Conservation (phyloP, 2,329 filamentous ascomycete species). For the Cladosporium sp. region DNA sequence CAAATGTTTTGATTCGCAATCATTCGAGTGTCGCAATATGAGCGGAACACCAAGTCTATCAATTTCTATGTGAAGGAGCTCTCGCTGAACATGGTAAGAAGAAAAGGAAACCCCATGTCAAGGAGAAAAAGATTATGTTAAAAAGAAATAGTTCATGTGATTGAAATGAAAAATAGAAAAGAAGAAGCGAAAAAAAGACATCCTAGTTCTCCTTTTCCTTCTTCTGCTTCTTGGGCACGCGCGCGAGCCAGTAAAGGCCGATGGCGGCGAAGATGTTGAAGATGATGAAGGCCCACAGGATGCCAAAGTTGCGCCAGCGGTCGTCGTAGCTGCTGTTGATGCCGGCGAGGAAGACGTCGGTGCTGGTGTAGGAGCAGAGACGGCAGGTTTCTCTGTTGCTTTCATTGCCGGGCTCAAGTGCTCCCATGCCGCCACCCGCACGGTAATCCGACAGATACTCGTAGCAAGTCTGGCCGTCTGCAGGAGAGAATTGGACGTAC, state of each 20-base stretch:
- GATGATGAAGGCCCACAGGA: conserved; percentile 55
- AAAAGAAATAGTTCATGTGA: neutral
- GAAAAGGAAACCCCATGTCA: neutral
- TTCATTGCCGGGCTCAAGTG: conserved; percentile 5
- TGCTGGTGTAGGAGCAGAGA: conserved; percentile 46
- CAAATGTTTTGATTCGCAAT: neutral
- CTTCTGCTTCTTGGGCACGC: conserved; percentile 55
- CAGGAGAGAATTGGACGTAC: conserved; percentile 66
- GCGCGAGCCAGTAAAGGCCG: conserved; percentile 55
- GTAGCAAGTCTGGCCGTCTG: conserved; percentile 47
- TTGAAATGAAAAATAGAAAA: neutral
- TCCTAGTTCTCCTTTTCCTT: conserved; percentile 31
- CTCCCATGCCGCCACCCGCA: neutral
- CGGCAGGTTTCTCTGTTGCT: conserved; percentile 40
- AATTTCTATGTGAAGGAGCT: neutral
- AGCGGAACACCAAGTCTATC: neutral
- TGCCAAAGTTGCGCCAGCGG: conserved; percentile 57
- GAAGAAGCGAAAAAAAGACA: neutral
- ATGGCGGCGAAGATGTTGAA: conserved; percentile 56
- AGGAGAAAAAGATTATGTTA: neutral
- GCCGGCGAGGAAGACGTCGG: conserved; percentile 45
- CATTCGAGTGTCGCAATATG: neutral
- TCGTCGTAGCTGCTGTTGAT: conserved; percentile 49
- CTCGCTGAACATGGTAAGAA: neutral
- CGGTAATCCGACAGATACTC: conserved; percentile 39